These are phyloP conservation scores for Ophiostoma sp. DNA, from an alignment of 2,329 filamentous ascomycete species.

Conservation along the genomic window DNA sequence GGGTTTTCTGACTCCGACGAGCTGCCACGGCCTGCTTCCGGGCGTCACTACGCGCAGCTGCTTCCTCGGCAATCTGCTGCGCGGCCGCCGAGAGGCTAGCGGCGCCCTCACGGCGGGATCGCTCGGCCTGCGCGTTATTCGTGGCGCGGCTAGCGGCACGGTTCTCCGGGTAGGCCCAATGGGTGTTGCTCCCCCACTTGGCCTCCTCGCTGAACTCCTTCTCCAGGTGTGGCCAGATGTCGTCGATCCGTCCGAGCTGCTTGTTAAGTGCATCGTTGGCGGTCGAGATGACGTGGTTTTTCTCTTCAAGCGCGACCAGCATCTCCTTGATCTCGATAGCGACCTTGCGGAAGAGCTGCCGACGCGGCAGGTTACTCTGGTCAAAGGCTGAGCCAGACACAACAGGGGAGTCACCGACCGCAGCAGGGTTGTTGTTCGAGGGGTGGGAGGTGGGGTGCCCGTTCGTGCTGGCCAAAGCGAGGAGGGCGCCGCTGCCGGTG, in stretches of 20 bases:
- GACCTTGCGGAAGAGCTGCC: conserved; percentile 75
- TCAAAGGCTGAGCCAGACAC: conserved; percentile 45
- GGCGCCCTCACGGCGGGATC: conserved; percentile 75
- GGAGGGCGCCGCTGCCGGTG: conserved; percentile 38
- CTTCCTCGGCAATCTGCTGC: conserved; percentile 77
- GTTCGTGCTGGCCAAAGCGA: conserved; percentile 32
- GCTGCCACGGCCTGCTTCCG: conserved; percentile 79
- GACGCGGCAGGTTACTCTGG: conserved; percentile 61
- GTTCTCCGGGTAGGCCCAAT: conserved; percentile 94
- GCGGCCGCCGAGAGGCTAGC: conserved; percentile 75
- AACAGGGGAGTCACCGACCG: not conserved
- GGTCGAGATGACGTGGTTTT: conserved; percentile 93
- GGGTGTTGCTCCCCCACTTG: conserved; percentile 83
- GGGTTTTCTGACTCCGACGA: conserved; percentile 65
- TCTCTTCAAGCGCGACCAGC: conserved; percentile 90
- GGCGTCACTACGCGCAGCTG: conserved; percentile 78
- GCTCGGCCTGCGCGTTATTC: conserved; percentile 64
- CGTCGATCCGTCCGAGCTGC: conserved; percentile 80
- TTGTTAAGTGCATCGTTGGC: conserved; percentile 86
- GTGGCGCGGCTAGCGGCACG: conserved; percentile 60
- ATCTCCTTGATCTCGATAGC: conserved; percentile 79
- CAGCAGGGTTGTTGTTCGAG: not conserved
- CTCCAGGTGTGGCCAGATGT: conserved; percentile 83
- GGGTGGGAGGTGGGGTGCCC: conserved; percentile 33
- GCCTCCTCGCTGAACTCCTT: conserved; percentile 92